These are phyloP conservation scores for Penicillium canescens DNA, from an alignment of 495 filamentous ascomycete genomes.

Conservation along the genomic window DNA sequence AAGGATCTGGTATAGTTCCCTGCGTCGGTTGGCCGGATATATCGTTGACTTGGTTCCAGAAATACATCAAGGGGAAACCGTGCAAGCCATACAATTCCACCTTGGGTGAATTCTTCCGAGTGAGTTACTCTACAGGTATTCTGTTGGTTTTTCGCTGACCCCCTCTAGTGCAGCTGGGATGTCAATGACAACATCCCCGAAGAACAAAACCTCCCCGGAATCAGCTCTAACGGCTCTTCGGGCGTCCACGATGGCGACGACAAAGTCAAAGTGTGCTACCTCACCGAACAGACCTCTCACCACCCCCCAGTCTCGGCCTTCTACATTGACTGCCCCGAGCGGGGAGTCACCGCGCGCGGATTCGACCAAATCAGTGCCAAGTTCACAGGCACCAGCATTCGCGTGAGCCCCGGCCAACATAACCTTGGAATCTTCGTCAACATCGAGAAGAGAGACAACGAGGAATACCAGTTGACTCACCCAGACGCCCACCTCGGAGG, in stretches of 20 bases:
- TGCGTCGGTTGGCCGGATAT: neutral
- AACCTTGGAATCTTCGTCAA: constrained; percentile 96
- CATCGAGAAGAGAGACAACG: constrained; percentile 73
- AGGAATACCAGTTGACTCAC: constrained; percentile 93
- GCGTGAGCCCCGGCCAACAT: constrained; percentile 86
- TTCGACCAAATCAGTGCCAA: constrained; percentile 97
- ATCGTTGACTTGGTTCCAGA: constrained; percentile 47
- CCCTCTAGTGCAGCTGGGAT: constrained; percentile 83
- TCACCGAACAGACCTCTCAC: constrained; percentile 98
- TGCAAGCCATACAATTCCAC: constrained; percentile 99
- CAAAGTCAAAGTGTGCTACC: constrained; percentile 78
- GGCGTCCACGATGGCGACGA: constrained; percentile 38
- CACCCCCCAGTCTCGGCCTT: constrained; percentile 98
- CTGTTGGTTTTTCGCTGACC: neutral
- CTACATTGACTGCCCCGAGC: constrained; percentile 89
- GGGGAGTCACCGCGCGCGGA: constrained; percentile 82
- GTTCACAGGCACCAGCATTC: constrained; percentile 93
- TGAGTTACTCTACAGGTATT: constrained; percentile 40
- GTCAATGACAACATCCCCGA: constrained; percentile 65
- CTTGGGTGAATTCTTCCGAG: constrained; percentile 95
- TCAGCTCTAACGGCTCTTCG: constrained; percentile 32
- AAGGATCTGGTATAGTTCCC: constrained; percentile 74
- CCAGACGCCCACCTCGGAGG: constrained; percentile 92
- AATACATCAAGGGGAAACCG: constrained; percentile 97
- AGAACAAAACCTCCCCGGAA: constrained; percentile 39